Base-by-base conservation (phyloP, 805 yeast species). In the Henningerozyma blattae region DNA sequence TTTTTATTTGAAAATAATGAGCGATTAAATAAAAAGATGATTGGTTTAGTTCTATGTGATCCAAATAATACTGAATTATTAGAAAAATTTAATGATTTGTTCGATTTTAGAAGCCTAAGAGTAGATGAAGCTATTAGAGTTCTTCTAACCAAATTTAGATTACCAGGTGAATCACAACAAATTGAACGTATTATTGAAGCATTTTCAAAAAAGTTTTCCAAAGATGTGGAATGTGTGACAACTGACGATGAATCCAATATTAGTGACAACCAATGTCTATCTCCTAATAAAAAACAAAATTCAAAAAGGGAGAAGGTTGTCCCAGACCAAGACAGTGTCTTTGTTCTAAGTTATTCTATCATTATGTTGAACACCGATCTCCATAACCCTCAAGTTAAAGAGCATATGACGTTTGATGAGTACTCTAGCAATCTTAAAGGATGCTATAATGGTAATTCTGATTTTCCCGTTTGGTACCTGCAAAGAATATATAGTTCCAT, bases 101-200 rank as follows among this genome's bases (percentile, higher is more conserved):
- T 89, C 52, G 89, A 87, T 37, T 87, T 87, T 52, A 62, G 65
- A 25, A 79, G 72, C 15, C 62, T 81, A 45, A 67, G 98, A 48
- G 89, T 93, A 3, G 99, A 91, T 56, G 96, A 89, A 56, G 95
- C 95, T 0, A 63, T 91, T 34, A 70, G 99, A 48, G 67, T 82
- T 36, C 56, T 91, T 39, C 64, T 93, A 44, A 80, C 82, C 36
- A 72, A 81, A 15, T 89, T 91, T 52, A 72, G 98, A 54, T 66
- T 91, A 32, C 97, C 97, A 1, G 99, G 99, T 39, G 99, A 91
- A 59, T 81, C 96, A 0, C 97, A 86, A 50, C 95, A 85, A 55
- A 91, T 91, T 52, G 98, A 91, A 55, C 70, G 95, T 47, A 73
- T 89, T 13, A 79, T 91, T 19, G 96, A 89, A 48, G 65, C 74